phyloP scores from a whole-genome alignment of 345 rosid genomes.

The Sonneratia alba region DNA sequence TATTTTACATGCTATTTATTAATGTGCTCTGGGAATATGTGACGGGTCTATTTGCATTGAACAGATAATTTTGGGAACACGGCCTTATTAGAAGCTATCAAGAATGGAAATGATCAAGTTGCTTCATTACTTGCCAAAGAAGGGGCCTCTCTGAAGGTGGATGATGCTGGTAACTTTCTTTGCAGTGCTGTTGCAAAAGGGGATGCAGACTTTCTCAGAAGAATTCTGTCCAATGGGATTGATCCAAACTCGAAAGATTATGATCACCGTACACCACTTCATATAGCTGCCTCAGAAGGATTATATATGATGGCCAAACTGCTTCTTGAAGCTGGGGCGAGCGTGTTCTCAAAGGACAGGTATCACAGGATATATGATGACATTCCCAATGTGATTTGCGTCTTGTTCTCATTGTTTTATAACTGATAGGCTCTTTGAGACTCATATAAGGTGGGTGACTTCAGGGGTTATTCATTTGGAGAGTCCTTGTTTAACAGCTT shows the following conservation, averaged over 20 bases:
- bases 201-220: constrained; percentile 65
- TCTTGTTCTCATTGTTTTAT: neutral
- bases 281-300: constrained; percentile 88
- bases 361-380: constrained; percentile 9
- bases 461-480: neutral
- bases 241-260: constrained; percentile 85
- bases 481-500: neutral
- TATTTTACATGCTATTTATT: neutral
- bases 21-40: neutral
- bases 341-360: constrained; percentile 76
- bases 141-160: constrained; percentile 59
- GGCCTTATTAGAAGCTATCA: constrained; percentile 82
- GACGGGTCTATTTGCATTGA: neutral
- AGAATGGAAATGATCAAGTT: constrained; percentile 55
- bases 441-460: neutral
- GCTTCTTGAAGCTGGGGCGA: constrained; percentile 76
- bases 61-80: constrained; percentile 79
- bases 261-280: constrained; percentile 87
- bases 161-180: constrained; percentile 69
- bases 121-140: constrained; percentile 50
- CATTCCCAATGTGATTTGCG: neutral
- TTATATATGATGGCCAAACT: constrained; percentile 59
- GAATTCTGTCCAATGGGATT: constrained; percentile 54
- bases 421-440: neutral
- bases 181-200: constrained; percentile 62